A percentile compares a stretch with the other conserved stretches of the same genome.
phyloP scores from a whole-genome alignment of 805 yeast genomes.

The Candida gorgasii region DNA sequence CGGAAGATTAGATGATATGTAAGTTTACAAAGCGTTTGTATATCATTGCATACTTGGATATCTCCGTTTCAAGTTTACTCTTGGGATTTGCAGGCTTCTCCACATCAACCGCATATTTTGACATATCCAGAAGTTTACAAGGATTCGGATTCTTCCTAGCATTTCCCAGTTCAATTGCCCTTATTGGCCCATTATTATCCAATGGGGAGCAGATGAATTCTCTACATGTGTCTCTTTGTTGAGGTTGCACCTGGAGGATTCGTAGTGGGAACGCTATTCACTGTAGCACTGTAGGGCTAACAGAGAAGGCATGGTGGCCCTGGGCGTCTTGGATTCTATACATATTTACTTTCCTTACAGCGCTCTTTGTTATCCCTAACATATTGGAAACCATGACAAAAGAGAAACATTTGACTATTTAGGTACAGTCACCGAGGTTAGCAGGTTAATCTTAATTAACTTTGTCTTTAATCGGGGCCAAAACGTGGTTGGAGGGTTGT shows the following conservation, averaged over 20 bases:
- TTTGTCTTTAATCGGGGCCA: conserved; percentile 81
- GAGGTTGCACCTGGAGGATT: conserved; percentile 38
- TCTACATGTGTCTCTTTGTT: conserved; percentile 31
- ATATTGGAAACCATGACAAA: conserved; percentile 21
- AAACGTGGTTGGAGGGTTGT: conserved; percentile 66
- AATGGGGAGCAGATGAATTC: conserved; percentile 19
- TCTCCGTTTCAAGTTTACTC: conserved; percentile 23
- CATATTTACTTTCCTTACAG: conserved; percentile 19
- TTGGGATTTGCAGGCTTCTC: conserved; percentile 30
- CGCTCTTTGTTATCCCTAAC: conserved; percentile 28
- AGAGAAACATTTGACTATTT: conserved; percentile 24
- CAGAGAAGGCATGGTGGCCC: conserved; percentile 35
- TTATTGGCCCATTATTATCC: conserved; percentile 35
- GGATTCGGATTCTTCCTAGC: conserved; percentile 37
- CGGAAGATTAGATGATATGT: conserved; percentile 37
- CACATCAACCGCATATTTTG: conserved; percentile 24
- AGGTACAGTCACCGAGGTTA: conserved; percentile 51
- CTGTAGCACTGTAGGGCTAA: conserved; percentile 26
- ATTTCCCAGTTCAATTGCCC: conserved; percentile 36
- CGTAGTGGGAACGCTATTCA: conserved; percentile 28
- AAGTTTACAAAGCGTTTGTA: conserved; percentile 33
- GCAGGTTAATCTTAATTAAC: conserved; percentile 62
- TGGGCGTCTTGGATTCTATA: conserved; percentile 33
- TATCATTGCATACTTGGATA: conserved; percentile 25
- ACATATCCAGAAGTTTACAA: conserved; percentile 32